Evolutionary conservation across 495 filamentous ascomycete genomes (phyloP), one percentile per base, ranked within the genome.

Genomic region (Talaromyces proteolyticus): DNA sequence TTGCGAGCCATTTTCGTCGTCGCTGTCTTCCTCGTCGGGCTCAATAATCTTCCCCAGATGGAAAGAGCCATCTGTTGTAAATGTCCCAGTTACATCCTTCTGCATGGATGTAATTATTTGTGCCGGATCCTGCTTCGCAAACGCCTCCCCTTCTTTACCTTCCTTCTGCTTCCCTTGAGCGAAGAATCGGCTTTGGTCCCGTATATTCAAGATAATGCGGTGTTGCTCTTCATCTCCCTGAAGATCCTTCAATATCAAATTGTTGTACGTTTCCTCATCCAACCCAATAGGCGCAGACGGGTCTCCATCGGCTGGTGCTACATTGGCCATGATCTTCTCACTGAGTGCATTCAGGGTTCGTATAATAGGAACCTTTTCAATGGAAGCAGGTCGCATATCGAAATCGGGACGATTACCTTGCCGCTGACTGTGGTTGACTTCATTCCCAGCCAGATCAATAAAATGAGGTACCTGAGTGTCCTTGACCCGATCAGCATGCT

Each of bases 391-490:
- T 40, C 88, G 77, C 92, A 97, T 96, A 44, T 90, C 89, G 17
- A 84, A 59, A 59, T 96, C 92, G 26, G 89, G 87, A 41, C 82
- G 74, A 62, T 97, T 97, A 38, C 92, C 92, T 56, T 81, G 75
- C 52, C 73, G 72, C 59, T 86, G 80, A 54, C 79, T 87, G 61
- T 95, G 78, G 59, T 97, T 88, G 59, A 88, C 87, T 66, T 97
- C 93, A 60, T 98, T 98, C 24, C 86, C 93, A 60, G 91, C 89
- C 26, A 98, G 59, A 66, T 98, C 86, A 47, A 97, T 89, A 51
- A 91, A 89, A 59, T 90, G 82, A 1, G 93, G 94, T 16, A 98
- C 78, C 51, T 87, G 74, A 14, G 78, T 65, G 4, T 73, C 69
- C 17, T 78, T 73, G 22, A 80, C 68, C 29, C 75, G 72, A 49